A percentile compares a stretch with the other conserved stretches of the same genome.
Evolutionary conservation across 2,329 filamentous ascomycete species (phyloP).

Genomic region (Zymoseptoria passerinii): DNA sequence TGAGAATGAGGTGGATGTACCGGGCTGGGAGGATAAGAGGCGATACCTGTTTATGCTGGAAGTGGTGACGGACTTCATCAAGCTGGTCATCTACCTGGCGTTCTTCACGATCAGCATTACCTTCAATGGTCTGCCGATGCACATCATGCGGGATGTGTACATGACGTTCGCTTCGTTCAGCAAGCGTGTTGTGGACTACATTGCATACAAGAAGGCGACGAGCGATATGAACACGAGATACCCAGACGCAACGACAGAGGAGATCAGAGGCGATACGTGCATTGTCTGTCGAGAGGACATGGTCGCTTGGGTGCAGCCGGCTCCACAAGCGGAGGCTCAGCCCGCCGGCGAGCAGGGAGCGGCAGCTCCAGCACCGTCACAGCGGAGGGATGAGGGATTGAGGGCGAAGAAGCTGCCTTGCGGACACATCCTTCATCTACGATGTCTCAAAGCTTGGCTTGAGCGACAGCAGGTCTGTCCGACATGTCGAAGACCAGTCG

Average conservation of each 20-base stretch:
- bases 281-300: slow-evolving; percentile 98
- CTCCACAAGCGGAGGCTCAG: slow-evolving; percentile 31
- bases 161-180: slow-evolving; percentile 87
- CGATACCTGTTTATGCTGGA: slow-evolving; percentile 87
- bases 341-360: slow-evolving; percentile 22
- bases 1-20: slow-evolving; percentile 88
- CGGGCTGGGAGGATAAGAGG: slow-evolving; percentile 93
- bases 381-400: slow-evolving; percentile 64
- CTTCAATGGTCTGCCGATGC: slow-evolving; percentile 92
- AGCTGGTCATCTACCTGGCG: slow-evolving; percentile 76
- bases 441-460: slow-evolving; percentile 92
- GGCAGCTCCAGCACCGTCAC: slow-evolving; percentile 28
- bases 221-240: slow-evolving; percentile 88
- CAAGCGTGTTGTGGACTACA: slow-evolving; percentile 77
- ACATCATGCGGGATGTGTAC: slow-evolving; percentile 92
- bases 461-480: slow-evolving; percentile 96
- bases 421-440: slow-evolving; percentile 88
- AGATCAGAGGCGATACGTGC: slow-evolving; percentile 79
- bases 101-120: slow-evolving; percentile 91
- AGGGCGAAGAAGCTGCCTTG: slow-evolving; percentile 94
- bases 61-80: slow-evolving; percentile 72
- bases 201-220: slow-evolving; percentile 84
- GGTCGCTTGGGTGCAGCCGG: slow-evolving; percentile 62
- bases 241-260: slow-evolving; percentile 79
- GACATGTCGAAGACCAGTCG: slow-evolving; percentile 77